Conservation (phyloP, 2,329 filamentous ascomycete species). For the Trichoderma sp. region DNA sequence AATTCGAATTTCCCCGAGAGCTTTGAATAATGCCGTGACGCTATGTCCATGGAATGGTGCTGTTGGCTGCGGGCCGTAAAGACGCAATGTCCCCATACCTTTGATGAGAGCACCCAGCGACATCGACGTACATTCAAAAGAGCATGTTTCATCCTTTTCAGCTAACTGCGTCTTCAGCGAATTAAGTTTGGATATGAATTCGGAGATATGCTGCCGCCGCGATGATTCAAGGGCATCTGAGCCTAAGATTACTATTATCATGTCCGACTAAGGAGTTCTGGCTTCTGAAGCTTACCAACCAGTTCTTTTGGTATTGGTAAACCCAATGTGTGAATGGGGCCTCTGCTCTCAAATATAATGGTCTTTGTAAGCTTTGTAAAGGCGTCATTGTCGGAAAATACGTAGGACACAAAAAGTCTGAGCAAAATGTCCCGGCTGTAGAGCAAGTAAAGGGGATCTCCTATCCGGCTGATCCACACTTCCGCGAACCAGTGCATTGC, state of each 20-base stretch:
- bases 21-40: background rate
- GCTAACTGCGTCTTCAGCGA: background rate
- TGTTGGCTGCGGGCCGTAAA: background rate
- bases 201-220: background rate
- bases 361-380: background rate
- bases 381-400: background rate
- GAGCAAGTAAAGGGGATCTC: too few species aligned
- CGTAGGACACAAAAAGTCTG: background rate
- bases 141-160: background rate
- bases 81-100: background rate
- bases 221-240: background rate
- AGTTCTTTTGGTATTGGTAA: background rate
- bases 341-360: background rate
- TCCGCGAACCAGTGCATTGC: constrained; percentile 45
- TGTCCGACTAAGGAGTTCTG: background rate
- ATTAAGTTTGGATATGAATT: background rate
- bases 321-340: background rate
- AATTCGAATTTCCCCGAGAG: background rate
- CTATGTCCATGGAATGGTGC: background rate
- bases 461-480: background rate
- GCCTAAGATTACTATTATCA: background rate
- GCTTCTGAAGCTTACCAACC: background rate
- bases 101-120: constrained; percentile 14
- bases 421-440: background rate
- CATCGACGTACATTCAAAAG: constrained; percentile 7